Evolutionary conservation across 108 stramenopile genomes (phyloP), one percentile per base, ranked within the genome.

Genomic region (Cyclotella baltica): DNA sequence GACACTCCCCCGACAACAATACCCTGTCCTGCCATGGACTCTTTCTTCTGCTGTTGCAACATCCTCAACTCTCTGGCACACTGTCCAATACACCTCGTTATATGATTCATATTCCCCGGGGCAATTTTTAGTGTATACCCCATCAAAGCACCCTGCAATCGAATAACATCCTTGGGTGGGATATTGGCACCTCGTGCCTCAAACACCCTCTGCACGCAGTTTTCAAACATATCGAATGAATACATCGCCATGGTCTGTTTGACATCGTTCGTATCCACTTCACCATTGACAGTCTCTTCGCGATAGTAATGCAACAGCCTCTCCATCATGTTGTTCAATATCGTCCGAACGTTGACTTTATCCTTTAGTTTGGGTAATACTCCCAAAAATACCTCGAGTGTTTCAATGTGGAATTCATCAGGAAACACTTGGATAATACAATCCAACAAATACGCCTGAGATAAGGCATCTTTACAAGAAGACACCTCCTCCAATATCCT

Each of bases 401-500:
- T 98, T 51, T 93, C 96, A 62, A 99, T 87, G 75, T 99, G 98
- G 83, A 96, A 99, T 69, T 97, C 96, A 77, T 97, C 96, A 4
- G 98, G 98, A 65, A 99, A 99, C 13, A 96, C 97, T 86, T 99
- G 98, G 25, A 98, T 92, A 73, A 99, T 90, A 75, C 97, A 98
- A 84, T 99, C 99, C 85, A 99, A 92, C 55, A 99, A 79, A 75
- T 99, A 99, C 16, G 97, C 93, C 84, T 99, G 99, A 2, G 98
- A 96, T 55, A 99, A 75, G 15, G 95, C 92, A 89, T 99, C 99
- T 51, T 87, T 88, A 77, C 96, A 98, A 36, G 85, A 78, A 37
- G 93, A 89, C 50, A 99, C 93, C 57, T 99, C 93, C 58, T 97
- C 89, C 52, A 98, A 83, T 19, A 97, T 85, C 11, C 76, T 82